phyloP scores from a whole-genome alignment of 2,329 filamentous ascomycete genomes.

The Spiromastix sp. region DNA sequence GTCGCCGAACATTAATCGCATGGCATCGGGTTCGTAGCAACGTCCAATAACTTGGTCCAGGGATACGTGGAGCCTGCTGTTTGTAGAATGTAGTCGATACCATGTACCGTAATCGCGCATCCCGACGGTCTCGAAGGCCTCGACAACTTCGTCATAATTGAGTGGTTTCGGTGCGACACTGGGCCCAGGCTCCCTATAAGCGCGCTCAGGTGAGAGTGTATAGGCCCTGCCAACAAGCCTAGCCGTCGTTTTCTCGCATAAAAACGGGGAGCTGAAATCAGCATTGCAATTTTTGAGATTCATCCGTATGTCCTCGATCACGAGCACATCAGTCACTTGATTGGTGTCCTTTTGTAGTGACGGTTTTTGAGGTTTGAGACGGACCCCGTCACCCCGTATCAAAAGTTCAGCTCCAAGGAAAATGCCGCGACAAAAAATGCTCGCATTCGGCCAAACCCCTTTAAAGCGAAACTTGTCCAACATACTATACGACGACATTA shows the following conservation, averaged over 20 bases:
- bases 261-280: constrained; percentile 35
- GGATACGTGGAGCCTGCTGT: constrained; percentile 35
- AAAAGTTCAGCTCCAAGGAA: constrained; percentile 49
- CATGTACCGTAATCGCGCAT: constrained; percentile 41
- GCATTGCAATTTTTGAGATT: constrained; percentile 39
- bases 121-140: constrained; percentile 27
- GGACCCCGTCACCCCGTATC: constrained; percentile 43
- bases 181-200: constrained; percentile 13
- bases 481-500: constrained; percentile 43
- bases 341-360: constrained; percentile 15
- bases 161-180: constrained; percentile 17
- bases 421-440: constrained; percentile 43
- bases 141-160: constrained; percentile 22
- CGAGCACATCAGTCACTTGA: constrained; percentile 41
- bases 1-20: constrained; percentile 35
- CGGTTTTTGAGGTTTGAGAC: constrained; percentile 32
- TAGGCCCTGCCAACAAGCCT: constrained; percentile 43
- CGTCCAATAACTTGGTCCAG: constrained; percentile 45
- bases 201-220: constrained; percentile 22
- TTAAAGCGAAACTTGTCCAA: constrained; percentile 43
- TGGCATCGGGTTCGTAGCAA: constrained; percentile 41
- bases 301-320: constrained; percentile 44
- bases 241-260: constrained; percentile 37
- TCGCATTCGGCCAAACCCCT: constrained; percentile 45
- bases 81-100: constrained; percentile 39